phyloP scores from a whole-genome alignment of 805 yeast species.

The Cyberlindnera maritima region DNA sequence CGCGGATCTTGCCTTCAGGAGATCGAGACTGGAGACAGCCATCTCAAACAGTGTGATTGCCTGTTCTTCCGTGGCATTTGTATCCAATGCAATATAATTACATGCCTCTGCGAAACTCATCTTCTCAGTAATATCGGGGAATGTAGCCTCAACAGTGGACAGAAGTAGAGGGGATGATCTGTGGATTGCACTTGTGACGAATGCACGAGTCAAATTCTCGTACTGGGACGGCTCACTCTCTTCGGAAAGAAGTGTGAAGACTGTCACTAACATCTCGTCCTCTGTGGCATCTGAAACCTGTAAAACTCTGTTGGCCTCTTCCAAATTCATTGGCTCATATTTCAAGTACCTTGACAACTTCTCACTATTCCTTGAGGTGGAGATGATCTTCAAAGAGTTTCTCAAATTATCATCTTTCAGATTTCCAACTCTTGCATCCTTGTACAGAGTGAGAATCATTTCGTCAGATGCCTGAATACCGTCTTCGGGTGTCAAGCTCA shows the following conservation, averaged over 20 bases:
- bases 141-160: conserved; percentile 44
- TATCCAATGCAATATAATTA: conserved; percentile 45
- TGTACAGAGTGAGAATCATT: conserved; percentile 32
- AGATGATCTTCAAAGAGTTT: conserved; percentile 38
- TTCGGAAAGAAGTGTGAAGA: background rate
- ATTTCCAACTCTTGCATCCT: background rate
- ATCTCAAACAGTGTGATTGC: conserved; percentile 52
- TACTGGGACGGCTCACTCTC: conserved; percentile 24
- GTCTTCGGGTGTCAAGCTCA: conserved; percentile 33
- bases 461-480: conserved; percentile 27
- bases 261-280: conserved; percentile 15
- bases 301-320: conserved; percentile 43
- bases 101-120: conserved; percentile 42
- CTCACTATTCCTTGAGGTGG: conserved; percentile 36
- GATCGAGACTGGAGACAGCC: conserved; percentile 38
- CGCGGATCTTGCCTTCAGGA: conserved; percentile 55
- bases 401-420: conserved; percentile 34
- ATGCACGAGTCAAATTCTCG: conserved; percentile 47
- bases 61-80: conserved; percentile 54
- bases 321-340: conserved; percentile 45
- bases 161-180: conserved; percentile 58
- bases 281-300: conserved; percentile 46
- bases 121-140: conserved; percentile 29
- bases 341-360: conserved; percentile 36
- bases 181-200: conserved; percentile 57